Percentiles rank a stretch among this genome's conserved stretches.
These are phyloP conservation scores for Nitzschia putrida DNA, from an alignment of 108 stramenopile genomes.

Conservation along the genomic window DNA sequence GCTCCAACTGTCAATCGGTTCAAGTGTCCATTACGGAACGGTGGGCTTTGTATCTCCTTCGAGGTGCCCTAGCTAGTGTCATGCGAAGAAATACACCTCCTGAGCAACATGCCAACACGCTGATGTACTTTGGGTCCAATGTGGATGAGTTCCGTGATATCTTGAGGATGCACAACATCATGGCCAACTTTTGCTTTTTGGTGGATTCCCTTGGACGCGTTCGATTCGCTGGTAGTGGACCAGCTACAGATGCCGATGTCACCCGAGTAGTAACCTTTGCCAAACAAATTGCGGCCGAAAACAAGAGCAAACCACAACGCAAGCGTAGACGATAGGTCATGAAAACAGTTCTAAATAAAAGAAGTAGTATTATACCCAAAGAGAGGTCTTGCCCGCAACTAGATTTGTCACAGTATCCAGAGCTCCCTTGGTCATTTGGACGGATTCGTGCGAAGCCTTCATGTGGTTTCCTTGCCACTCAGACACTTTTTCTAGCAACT, in stretches of 20 bases:
- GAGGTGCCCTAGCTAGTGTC: slow-evolving; percentile 31
- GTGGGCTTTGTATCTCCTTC: slow-evolving; percentile 47
- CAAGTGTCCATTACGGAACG: slow-evolving; percentile 55
- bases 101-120: slow-evolving; percentile 58
- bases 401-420: slow-evolving; percentile 18
- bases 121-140: slow-evolving; percentile 72
- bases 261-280: slow-evolving; percentile 53
- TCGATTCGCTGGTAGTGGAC: slow-evolving; percentile 79
- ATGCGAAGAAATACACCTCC: slow-evolving; percentile 63
- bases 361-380: slow-evolving; percentile 33
- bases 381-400: slow-evolving; percentile 6
- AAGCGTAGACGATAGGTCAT: slow-evolving; percentile 6
- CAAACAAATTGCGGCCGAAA: slow-evolving; percentile 44
- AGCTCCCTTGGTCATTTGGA: slow-evolving; percentile 25
- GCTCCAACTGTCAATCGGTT: slow-evolving; percentile 23
- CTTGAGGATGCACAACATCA: slow-evolving; percentile 83
- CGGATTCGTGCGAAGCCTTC: slow-evolving; percentile 26
- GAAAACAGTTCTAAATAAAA: background rate
- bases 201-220: slow-evolving; percentile 79
- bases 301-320: background rate
- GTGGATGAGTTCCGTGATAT: slow-evolving; percentile 66
- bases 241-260: slow-evolving; percentile 63
- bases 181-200: slow-evolving; percentile 76
- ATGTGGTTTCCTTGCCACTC: slow-evolving; percentile 50
- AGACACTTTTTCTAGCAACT: slow-evolving; percentile 26